Conservation (phyloP, 2,329 filamentous ascomycete species). For the Drechslera avenae region DNA sequence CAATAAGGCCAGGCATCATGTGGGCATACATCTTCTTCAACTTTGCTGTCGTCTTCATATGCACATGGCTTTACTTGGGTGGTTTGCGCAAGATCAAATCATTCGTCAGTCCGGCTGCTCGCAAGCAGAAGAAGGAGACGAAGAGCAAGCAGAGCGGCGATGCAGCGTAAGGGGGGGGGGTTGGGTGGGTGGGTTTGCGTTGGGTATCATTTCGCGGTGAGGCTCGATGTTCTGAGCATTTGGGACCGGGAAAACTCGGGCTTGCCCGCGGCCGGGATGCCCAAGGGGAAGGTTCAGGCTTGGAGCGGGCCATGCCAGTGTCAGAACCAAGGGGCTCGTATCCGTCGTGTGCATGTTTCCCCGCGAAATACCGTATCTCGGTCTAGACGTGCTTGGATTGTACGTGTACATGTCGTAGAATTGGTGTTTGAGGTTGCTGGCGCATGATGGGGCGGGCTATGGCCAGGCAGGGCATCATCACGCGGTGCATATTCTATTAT, state of each 20-base stretch:
- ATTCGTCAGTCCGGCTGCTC: slow-evolving; percentile 39
- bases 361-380: slow-evolving; percentile 27
- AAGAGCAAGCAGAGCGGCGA: slow-evolving; percentile 33
- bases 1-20: slow-evolving; percentile 26
- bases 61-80: slow-evolving; percentile 62
- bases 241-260: slow-evolving; percentile 32
- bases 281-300: slow-evolving; percentile 7
- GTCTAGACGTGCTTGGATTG: slow-evolving; percentile 13
- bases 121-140: slow-evolving; percentile 42
- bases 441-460: too few relatives aligned
- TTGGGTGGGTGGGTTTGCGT: slow-evolving; percentile 17
- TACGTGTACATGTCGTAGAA: too few relatives aligned
- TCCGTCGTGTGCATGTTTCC: slow-evolving; percentile 25
- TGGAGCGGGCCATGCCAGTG: slow-evolving; percentile 9
- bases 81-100: slow-evolving; percentile 46
- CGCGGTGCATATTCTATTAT: too few relatives aligned
- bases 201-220: slow-evolving; percentile 3
- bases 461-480: not conserved
- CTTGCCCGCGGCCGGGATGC: slow-evolving; percentile 35
- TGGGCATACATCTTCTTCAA: slow-evolving; percentile 68
- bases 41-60: slow-evolving; percentile 59
- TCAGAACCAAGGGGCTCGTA: slow-evolving; percentile 20
- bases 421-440: too few relatives aligned
- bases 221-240: slow-evolving; percentile 9
- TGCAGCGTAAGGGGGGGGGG: slow-evolving; percentile 13